Evolutionary conservation across 2,329 filamentous ascomycete genomes (phyloP).

Genomic region (Monilinia polystroma): DNA sequence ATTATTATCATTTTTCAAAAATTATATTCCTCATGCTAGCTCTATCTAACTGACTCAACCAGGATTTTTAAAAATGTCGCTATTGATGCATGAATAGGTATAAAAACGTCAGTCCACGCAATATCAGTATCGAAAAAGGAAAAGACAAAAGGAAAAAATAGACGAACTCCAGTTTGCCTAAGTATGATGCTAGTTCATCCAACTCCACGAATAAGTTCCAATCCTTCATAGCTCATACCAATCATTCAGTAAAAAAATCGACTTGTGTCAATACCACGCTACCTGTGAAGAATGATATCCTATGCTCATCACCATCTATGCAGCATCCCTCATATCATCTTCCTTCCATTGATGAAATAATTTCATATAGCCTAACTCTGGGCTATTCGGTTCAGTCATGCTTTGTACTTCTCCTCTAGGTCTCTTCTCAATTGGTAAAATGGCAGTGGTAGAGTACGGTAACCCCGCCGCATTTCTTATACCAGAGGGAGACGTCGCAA

Average conservation of each 20-base stretch:
- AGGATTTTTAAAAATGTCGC: not conserved
- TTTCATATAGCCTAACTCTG: constrained; percentile 30
- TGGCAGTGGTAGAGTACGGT: constrained; percentile 19
- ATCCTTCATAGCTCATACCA: constrained; percentile 10
- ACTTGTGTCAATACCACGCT: not conserved
- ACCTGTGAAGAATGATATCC: not conserved
- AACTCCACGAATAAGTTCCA: constrained; percentile 12
- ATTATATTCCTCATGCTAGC: not conserved
- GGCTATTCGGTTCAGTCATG: constrained; percentile 27
- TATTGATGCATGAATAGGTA: constrained; percentile 5
- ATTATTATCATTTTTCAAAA: not conserved
- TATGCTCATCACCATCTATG: constrained; percentile 1
- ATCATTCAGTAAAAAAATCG: constrained; percentile 2
- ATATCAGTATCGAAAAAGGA: not conserved
- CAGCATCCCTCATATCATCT: constrained; percentile 13
- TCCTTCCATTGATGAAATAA: constrained; percentile 26
- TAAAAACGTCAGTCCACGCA: constrained; percentile 5
- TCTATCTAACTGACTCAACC: not conserved
- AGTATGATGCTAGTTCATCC: not conserved
- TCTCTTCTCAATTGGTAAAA: constrained; percentile 1
- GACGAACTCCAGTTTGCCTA: not conserved
- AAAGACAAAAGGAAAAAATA: not conserved
- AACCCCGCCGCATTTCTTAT: constrained; percentile 23
- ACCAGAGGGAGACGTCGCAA: constrained; percentile 35
- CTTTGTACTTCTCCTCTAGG: constrained; percentile 9